These are phyloP conservation scores for Ilyonectria mors-panacis DNA, from an alignment of 2,329 filamentous ascomycete species.

Conservation along the genomic window DNA sequence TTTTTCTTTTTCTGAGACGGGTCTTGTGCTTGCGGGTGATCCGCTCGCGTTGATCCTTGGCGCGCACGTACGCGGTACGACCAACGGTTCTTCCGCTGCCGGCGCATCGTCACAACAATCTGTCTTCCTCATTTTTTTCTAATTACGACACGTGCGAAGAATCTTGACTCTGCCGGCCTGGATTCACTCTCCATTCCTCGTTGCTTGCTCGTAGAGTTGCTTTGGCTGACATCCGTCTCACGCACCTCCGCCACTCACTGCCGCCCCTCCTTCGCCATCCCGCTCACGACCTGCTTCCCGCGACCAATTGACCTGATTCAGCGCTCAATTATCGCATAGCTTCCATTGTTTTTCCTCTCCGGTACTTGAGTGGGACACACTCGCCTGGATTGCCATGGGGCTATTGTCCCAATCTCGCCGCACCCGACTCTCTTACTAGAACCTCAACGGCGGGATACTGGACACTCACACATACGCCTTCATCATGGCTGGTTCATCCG, in stretches of 20 bases:
- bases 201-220: neutral
- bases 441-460: slow-evolving; percentile 13
- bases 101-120: neutral
- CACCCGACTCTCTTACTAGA: slow-evolving; percentile 12
- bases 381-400: slow-evolving; percentile 28
- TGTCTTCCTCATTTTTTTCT: neutral
- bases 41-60: neutral
- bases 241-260: neutral
- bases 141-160: neutral
- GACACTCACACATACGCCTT: neutral
- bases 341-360: neutral
- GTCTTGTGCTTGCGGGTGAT: neutral
- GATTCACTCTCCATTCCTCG: neutral
- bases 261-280: neutral
- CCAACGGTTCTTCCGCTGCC: neutral
- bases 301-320: slow-evolving; percentile 13
- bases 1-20: neutral
- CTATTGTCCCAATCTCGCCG: slow-evolving; percentile 16
- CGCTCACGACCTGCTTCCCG: neutral
- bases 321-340: neutral
- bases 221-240: slow-evolving; percentile 3
- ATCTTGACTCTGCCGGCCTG: neutral
- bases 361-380: slow-evolving; percentile 1
- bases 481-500: slow-evolving; percentile 38
- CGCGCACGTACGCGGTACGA: neutral